Conservation (phyloP, 306 rosid species). For the Oemleria cerasiformis region DNA sequence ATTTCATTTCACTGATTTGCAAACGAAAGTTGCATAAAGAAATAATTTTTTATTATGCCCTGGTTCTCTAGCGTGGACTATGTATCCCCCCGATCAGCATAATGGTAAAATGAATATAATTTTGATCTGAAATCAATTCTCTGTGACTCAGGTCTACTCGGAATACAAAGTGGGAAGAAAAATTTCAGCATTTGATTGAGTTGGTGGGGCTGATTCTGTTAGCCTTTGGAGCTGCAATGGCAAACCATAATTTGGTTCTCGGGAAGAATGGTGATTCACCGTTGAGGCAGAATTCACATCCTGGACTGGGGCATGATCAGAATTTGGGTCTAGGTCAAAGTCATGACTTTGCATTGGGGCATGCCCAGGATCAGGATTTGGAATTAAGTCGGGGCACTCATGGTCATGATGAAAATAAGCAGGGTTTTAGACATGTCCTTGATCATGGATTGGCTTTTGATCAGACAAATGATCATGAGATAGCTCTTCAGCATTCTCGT, state of each 20-base stretch:
- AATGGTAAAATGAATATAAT: neutral
- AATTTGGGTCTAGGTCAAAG: constrained; percentile 19
- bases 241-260: constrained; percentile 23
- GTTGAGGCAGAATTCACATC: constrained; percentile 13
- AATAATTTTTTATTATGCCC: neutral
- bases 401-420: constrained; percentile 7
- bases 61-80: constrained; percentile 1
- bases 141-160: constrained; percentile 21
- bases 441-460: constrained; percentile 25
- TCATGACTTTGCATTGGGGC: constrained; percentile 13
- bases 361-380: constrained; percentile 24
- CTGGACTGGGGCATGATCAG: constrained; percentile 15
- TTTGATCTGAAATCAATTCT: neutral
- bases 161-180: neutral
- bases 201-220: neutral
- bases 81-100: neutral
- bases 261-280: constrained; percentile 26
- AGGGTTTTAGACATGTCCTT: constrained; percentile 21
- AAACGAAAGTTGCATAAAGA: neutral
- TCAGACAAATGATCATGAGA: constrained; percentile 23
- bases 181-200: constrained; percentile 8
- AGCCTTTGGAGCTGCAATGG: constrained; percentile 26
- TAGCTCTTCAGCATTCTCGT: constrained; percentile 27
- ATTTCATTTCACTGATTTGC: neutral
- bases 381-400: constrained; percentile 20